Conservation (phyloP, 352 stramenopile genomes). For the Phytophthora chlamydospora region DNA sequence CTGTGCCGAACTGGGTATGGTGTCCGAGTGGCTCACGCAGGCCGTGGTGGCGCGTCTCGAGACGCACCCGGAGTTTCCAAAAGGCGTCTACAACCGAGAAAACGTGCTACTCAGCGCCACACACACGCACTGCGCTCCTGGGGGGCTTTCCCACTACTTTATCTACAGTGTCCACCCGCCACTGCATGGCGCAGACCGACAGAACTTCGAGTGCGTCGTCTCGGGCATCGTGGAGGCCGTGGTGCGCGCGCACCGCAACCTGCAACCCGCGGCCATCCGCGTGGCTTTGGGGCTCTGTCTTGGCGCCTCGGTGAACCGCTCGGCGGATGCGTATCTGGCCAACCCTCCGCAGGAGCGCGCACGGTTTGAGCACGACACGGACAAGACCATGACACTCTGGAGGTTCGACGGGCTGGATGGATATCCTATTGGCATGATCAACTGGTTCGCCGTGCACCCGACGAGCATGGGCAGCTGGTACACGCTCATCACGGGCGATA, state of each 20-base stretch:
- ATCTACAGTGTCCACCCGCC: slow-evolving; percentile 90
- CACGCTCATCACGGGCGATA: slow-evolving; percentile 93
- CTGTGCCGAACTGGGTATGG: slow-evolving; percentile 89
- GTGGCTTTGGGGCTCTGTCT: slow-evolving; percentile 71
- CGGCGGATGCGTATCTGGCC: slow-evolving; percentile 86
- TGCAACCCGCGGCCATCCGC: slow-evolving; percentile 68
- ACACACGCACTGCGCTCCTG: slow-evolving; percentile 92
- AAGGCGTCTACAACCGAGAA: slow-evolving; percentile 56
- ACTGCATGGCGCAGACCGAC: slow-evolving; percentile 66
- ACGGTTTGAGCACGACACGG: slow-evolving; percentile 85
- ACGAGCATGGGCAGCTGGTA: slow-evolving; percentile 95
- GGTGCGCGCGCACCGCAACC: slow-evolving; percentile 74
- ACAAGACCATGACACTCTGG: slow-evolving; percentile 94
- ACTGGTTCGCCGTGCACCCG: slow-evolving; percentile 94
- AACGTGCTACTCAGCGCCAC: slow-evolving; percentile 92
- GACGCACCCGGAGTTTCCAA: slow-evolving; percentile 46
- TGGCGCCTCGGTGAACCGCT: slow-evolving; percentile 89
- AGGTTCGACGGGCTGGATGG: slow-evolving; percentile 82
- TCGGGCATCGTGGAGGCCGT: slow-evolving; percentile 88
- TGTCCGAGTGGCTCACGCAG: slow-evolving; percentile 89
- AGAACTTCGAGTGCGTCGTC: slow-evolving; percentile 93
- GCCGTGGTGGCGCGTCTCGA: slow-evolving; percentile 71
- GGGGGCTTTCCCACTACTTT: slow-evolving; percentile 92
- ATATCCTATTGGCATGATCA: slow-evolving; percentile 90
- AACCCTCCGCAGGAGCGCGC: slow-evolving; percentile 87